Evolutionary conservation across 2,329 filamentous ascomycete genomes (phyloP).

Genomic region (Exophiala xenobiotica): DNA sequence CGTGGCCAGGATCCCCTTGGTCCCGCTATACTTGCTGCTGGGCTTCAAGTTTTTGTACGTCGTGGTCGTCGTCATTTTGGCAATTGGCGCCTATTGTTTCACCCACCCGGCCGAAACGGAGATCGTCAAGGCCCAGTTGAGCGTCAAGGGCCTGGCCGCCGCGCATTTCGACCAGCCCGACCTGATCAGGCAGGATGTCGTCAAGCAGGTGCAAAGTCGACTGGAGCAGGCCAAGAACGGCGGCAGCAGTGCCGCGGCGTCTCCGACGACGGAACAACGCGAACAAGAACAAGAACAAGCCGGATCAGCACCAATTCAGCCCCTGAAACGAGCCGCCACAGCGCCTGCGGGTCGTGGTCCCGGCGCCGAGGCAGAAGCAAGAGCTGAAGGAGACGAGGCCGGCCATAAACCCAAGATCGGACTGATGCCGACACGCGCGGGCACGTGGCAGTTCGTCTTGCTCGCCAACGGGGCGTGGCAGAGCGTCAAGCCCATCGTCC

Average conservation of each 20-base stretch:
- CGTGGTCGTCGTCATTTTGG: slow-evolving; percentile 5
- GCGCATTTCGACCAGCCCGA: slow-evolving; percentile 8
- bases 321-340: background rate
- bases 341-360: slow-evolving; percentile 1
- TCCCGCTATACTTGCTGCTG: slow-evolving; percentile 12
- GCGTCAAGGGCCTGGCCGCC: slow-evolving; percentile 10
- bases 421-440: slow-evolving; percentile 4
- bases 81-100: slow-evolving; percentile 11
- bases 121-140: slow-evolving; percentile 9
- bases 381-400: background rate
- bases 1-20: slow-evolving; percentile 20
- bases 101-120: slow-evolving; percentile 12
- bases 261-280: background rate
- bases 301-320: background rate
- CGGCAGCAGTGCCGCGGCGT: background rate
- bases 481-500: slow-evolving; percentile 12
- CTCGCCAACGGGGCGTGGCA: slow-evolving; percentile 8
- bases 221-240: slow-evolving; percentile 1
- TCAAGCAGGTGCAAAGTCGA: slow-evolving; percentile 5
- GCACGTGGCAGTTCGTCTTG: slow-evolving; percentile 7
- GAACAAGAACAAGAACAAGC: background rate
- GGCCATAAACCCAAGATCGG: slow-evolving; percentile 4
- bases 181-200: slow-evolving; percentile 4
- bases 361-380: background rate
- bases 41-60: slow-evolving; percentile 8